These are phyloP conservation scores for Solanum hybrid DNA, from an alignment of 305 asterid species.

Conservation along the genomic window DNA sequence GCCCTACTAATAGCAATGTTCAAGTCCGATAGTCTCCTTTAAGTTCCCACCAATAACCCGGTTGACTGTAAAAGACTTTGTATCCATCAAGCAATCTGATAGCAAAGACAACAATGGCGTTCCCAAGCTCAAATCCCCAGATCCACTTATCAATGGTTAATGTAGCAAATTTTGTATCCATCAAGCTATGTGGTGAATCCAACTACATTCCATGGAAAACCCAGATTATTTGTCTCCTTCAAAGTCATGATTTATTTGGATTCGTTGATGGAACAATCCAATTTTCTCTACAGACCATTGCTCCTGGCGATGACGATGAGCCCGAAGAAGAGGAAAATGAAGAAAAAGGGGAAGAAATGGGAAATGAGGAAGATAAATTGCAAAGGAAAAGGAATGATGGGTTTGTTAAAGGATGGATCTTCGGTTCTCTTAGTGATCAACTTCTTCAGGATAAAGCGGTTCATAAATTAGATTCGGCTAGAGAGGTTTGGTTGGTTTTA, in stretches of 20 bases:
- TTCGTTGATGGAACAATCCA: background rate
- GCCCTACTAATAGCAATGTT: background rate
- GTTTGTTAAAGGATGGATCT: background rate
- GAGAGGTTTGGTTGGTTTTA: background rate
- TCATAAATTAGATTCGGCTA: background rate
- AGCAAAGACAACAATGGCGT: background rate
- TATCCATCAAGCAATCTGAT: background rate
- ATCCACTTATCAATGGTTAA: background rate
- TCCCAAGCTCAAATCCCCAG: background rate
- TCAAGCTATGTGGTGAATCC: background rate
- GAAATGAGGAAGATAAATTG: background rate
- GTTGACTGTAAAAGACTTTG: background rate
- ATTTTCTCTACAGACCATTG: background rate
- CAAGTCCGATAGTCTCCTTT: background rate
- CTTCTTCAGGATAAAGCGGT: background rate
- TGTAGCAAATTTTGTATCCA: background rate
- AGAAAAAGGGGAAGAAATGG: background rate
- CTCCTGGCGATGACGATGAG: background rate
- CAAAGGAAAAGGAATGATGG: background rate
- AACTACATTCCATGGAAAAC: background rate
- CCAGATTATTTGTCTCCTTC: background rate
- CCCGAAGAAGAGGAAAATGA: background rate
- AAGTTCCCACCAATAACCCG: background rate
- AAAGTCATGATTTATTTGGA: background rate
- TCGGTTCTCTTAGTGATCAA: background rate